Conservation (phyloP, 2,329 filamentous ascomycete genomes). For the Fusarium lyarnte region DNA sequence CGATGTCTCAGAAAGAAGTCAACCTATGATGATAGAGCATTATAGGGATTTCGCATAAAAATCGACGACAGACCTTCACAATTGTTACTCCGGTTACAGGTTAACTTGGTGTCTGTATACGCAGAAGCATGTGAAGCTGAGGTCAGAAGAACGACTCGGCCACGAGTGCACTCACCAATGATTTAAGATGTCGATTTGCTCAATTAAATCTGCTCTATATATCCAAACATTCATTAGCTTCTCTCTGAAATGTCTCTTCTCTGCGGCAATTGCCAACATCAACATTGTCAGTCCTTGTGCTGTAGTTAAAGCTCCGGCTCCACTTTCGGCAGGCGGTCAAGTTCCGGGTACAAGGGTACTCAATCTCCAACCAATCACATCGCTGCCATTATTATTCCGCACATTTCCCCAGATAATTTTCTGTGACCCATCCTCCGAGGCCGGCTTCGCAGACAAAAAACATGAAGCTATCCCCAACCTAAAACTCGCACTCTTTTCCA, state of each 20-base stretch:
- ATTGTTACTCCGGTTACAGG: background rate
- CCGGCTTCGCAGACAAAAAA: slow-evolving; percentile 20
- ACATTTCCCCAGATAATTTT: slow-evolving; percentile 20
- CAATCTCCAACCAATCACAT: slow-evolving; percentile 10
- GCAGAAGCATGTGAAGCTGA: background rate
- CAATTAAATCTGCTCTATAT: too few relatives aligned
- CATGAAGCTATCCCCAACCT: slow-evolving; percentile 28
- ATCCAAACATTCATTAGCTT: background rate
- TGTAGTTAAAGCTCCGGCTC: background rate
- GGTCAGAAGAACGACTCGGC: background rate
- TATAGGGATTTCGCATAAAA: fast-evolving
- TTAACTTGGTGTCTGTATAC: background rate
- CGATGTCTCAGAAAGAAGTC: background rate
- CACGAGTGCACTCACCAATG: background rate
- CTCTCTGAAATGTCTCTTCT: background rate
- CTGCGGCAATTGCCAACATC: background rate
- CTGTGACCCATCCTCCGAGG: slow-evolving; percentile 30
- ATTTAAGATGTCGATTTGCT: too few relatives aligned
- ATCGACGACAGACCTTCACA: too few relatives aligned
- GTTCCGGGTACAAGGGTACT: background rate
- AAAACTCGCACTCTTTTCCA: slow-evolving; percentile 5
- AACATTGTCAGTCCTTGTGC: background rate
- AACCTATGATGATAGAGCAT: fast-evolving
- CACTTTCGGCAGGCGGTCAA: slow-evolving; percentile 24
- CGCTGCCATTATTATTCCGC: slow-evolving; percentile 9